These are phyloP conservation scores for Ulmus americana DNA, from an alignment of 331 rosid species.

Conservation along the genomic window DNA sequence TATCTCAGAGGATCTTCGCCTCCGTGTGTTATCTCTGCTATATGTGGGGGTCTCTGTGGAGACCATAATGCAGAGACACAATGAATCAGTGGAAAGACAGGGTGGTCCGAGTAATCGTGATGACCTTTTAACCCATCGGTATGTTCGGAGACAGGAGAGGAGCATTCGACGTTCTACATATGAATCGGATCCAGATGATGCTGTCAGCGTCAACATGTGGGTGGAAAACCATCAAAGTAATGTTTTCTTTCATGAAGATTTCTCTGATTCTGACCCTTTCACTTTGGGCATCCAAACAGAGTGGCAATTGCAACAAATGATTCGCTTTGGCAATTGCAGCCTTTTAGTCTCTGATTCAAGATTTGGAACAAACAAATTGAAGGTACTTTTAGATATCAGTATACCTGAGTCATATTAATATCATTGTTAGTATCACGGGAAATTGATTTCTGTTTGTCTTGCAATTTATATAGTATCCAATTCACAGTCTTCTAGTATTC, in stretches of 20 bases:
- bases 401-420: not conserved
- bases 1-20: conserved; percentile 86
- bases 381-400: conserved; percentile 41
- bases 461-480: conserved; percentile 52
- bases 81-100: conserved; percentile 70
- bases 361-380: conserved; percentile 80
- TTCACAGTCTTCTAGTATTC: conserved; percentile 89
- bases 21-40: conserved; percentile 74
- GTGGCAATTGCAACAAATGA: conserved; percentile 98
- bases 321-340: conserved; percentile 69
- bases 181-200: conserved; percentile 75
- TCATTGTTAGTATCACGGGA: conserved; percentile 16
- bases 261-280: conserved; percentile 70
- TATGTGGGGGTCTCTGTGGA: conserved; percentile 93
- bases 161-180: conserved; percentile 66
- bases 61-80: conserved; percentile 92
- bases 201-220: conserved; percentile 64
- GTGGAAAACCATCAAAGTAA: conserved; percentile 67
- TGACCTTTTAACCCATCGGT: conserved; percentile 81
- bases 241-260: conserved; percentile 75
- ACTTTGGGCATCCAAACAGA: conserved; percentile 89
- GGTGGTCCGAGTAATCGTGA: conserved; percentile 94
- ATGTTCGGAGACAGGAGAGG: conserved; percentile 91
- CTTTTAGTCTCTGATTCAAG: conserved; percentile 81
- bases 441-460: conserved; percentile 32